Evolutionary conservation across 1,139 yeast species (phyloP), one percentile per base, ranked within the genome.

Genomic region (Meyerozyma carpophila): DNA sequence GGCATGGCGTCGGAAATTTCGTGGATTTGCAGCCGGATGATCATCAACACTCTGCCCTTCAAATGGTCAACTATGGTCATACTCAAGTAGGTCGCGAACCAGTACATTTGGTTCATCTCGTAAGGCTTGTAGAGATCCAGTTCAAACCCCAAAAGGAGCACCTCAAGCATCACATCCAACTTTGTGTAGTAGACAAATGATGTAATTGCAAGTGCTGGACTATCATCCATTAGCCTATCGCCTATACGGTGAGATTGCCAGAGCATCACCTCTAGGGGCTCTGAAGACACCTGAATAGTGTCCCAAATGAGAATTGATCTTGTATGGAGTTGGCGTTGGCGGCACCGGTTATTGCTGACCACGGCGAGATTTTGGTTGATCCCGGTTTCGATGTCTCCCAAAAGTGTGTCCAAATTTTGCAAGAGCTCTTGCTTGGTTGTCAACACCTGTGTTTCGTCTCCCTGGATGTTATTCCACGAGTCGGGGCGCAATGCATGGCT

Each of bases 61-160:
- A 86, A 53, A 49, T 83, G 81, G 11, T 71, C 70, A 9, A 74
- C 55, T 24, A 79, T 55, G 36, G 74, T 66, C 41, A 75, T 75
- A 3, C 78, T 55, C 37, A 90, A 65, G 52, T 76, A 76, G 41
- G 77, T 72, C 0, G 76, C 68, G 56, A 82, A 82, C 87, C 93
- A 84, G 61, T 80, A 84, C 65, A 87, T 77, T 41, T 78, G 65
- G 45, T 77, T 76, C 49, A 75, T 68, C 60, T 93, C 98, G 74
- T 85, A 84, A 1, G 76, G 70, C 52, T 82, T 80, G 60, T 86
- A 88, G 14, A 90, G 62, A 28, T 87, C 89, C 37, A 88, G 70
- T 53, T 86, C 93, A 53, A 90, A 79, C 1, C 96, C 95, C 46
- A 81, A 75, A 28, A 89, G 63, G 2, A 80, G 74, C n/a, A 83